Evolutionary conservation across 345 rosid species (phyloP).

Genomic region (Cardamine occulta): DNA sequence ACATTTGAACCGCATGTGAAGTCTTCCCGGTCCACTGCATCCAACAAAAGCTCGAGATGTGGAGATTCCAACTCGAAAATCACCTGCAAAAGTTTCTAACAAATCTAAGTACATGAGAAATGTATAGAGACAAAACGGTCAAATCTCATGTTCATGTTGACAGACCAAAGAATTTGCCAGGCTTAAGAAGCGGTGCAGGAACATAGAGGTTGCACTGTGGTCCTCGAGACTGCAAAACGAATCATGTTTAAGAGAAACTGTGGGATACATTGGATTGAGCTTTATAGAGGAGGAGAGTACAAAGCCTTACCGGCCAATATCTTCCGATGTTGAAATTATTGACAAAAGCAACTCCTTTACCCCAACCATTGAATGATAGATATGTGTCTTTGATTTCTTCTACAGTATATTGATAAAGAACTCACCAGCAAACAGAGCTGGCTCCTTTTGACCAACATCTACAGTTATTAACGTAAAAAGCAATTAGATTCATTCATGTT

Average conservation of each 20-base stretch:
- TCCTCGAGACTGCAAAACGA: slow-evolving; percentile 66
- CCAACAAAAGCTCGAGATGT: slow-evolving; percentile 49
- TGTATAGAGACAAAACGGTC: background rate
- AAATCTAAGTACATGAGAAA: slow-evolving; percentile 3
- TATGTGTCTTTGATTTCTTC: slow-evolving; percentile 70
- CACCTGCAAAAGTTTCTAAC: slow-evolving; percentile 49
- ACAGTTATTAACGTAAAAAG: slow-evolving; percentile 27
- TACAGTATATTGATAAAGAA: slow-evolving; percentile 51
- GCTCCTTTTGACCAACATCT: slow-evolving; percentile 58
- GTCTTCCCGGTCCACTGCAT: slow-evolving; percentile 57
- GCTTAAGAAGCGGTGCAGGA: slow-evolving; percentile 75
- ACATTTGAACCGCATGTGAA: slow-evolving; percentile 62
- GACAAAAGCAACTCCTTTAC: slow-evolving; percentile 79
- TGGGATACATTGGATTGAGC: background rate
- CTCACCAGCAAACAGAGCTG: slow-evolving; percentile 68
- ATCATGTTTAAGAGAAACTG: background rate
- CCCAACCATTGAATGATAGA: slow-evolving; percentile 81
- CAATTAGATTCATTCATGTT: slow-evolving; percentile 20
- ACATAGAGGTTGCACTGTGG: slow-evolving; percentile 88
- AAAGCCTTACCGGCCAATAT: slow-evolving; percentile 79
- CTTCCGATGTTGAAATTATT: slow-evolving; percentile 87
- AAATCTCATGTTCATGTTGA: slow-evolving; percentile 6
- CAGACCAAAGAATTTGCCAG: slow-evolving; percentile 68
- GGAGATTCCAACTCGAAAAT: slow-evolving; percentile 77
- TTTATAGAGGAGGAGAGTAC: background rate